Evolutionary conservation across 2,329 filamentous ascomycete genomes (phyloP), one percentile per base, ranked within the genome.

Genomic region (Gaeumannomyces tritici): DNA sequence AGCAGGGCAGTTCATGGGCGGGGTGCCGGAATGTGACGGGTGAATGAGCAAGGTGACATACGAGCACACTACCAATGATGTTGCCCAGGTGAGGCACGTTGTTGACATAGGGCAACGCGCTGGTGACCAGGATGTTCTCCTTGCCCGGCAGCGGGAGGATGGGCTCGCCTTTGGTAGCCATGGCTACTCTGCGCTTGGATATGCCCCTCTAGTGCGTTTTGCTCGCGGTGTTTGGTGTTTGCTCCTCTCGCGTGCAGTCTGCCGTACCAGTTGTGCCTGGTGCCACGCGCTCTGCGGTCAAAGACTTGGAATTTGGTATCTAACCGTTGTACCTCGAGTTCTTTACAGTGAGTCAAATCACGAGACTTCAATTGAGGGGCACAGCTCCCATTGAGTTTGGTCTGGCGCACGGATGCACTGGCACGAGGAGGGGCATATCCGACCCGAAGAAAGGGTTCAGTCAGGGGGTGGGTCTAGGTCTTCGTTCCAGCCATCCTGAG

Each of bases 61-160:
- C 59, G 24, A 97, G 83, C 28, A 96, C 91, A 68, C 87, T 91
- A 65, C 91, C 91, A 66, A 96, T 87, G 67, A 96, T 87, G 76
- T 96, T 96, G 64, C 91, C 93, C 70, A 96, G 79, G 77, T 96
- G 92, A 57, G 92, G 89, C 35, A 89, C 85, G 70, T 87, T 85
- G 73, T 87, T 86, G 67, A 82, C 77, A 63, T 69, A 69, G 18
- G 67, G 67, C 3, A 69, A 65, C 63, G 93, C 93, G 68, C 89
- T 93, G 56, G 93, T 96, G 70, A 97, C 87, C 65, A 97, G 83
- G 68, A 96, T 85, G 75, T 96, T 97, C 71, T 87, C 59, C 51
- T 61, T 28, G 59, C 51, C 51, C 21, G 51, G 47, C 26, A 31
- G 59, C 27, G 59, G 59, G 9, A 61, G 47, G 47, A 51, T 51